Conservation (phyloP, 352 stramenopile genomes). For the Globisporangium abappressorium region DNA sequence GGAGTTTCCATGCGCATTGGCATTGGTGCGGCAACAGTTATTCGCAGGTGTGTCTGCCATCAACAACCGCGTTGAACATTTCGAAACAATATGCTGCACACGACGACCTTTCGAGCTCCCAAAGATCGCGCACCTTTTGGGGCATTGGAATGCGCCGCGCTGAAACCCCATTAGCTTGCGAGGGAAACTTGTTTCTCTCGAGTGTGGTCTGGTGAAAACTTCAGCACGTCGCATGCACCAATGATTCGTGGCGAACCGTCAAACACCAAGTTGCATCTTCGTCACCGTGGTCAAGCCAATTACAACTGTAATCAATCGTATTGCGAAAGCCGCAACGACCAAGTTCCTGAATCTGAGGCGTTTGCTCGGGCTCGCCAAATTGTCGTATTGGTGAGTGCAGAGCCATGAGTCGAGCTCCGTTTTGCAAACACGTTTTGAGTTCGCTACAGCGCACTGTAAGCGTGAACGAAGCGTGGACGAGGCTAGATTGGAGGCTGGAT, state of each 20-base stretch:
- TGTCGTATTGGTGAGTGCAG: neutral
- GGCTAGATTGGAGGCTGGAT: too few relatives aligned
- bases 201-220: neutral
- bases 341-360: neutral
- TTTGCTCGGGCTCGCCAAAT: neutral
- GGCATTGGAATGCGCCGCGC: neutral
- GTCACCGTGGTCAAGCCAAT: neutral
- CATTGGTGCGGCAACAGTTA: neutral
- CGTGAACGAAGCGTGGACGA: too few relatives aligned
- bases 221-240: too few relatives aligned
- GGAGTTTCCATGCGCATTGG: neutral
- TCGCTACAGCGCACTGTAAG: too few relatives aligned
- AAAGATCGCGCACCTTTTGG: constrained; percentile 8
- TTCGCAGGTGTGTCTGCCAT: neutral
- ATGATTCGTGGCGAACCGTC: neutral
- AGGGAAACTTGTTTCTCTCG: neutral
- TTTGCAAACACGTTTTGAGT: neutral
- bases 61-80: neutral
- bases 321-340: neutral
- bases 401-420: neutral
- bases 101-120: constrained; percentile 5
- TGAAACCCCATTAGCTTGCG: neutral
- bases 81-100: neutral
- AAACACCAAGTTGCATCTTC: neutral
- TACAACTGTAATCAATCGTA: neutral